Base-by-base conservation (phyloP, 2,329 filamentous ascomycete species). In the Penicillium concentricum region DNA sequence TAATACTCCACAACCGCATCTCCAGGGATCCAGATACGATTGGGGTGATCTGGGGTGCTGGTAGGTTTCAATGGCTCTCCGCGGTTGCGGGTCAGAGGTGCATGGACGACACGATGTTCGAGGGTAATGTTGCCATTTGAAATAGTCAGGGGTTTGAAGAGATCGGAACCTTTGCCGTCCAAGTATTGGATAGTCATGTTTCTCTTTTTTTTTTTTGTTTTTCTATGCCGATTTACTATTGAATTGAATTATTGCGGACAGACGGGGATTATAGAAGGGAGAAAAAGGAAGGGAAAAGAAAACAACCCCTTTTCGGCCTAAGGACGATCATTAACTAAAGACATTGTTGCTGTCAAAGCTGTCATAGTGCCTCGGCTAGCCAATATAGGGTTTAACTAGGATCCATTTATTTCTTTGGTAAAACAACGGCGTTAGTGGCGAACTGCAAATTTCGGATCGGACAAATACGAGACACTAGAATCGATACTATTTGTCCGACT, bases 71-170 rank as follows among this genome's bases (percentile, higher is more conserved):
- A 51, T 4, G 81, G 80, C 6, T 76, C 78, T 18, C 80, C 79
- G 26, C 83, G 77, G 62, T 80, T 81, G 18, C 83, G 78, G 5
- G 82, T 85, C 54, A 85, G 67, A 2, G 84, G 80, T 1, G 81
- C 79, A 61, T 80, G 67, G 43, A 82, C 72, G 24, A 85, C 70
- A 51, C 83, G 79, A 62, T 84, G 81, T 47, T 77, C 73, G 32
- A 86, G 77, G 10, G 69, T 69, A 42, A 80, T 74, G 42, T 77
- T 76, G 58, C 82, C 77, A 67, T 78, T 78, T 57, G 78, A 74
- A 46, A 81, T 73, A 30, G 71, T 64, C 53, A 81, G 62, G 6
- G 79, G 77, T 52, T 70, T 66, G 61, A 80, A 82, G 37, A 80
- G 74, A 64, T 60, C 76, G 60, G 70, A 75, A 61, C 62, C 32